Evolutionary conservation across 108 stramenopile species (phyloP), one percentile per base, ranked within the genome.

Genomic region (Nitzschia sp.): DNA sequence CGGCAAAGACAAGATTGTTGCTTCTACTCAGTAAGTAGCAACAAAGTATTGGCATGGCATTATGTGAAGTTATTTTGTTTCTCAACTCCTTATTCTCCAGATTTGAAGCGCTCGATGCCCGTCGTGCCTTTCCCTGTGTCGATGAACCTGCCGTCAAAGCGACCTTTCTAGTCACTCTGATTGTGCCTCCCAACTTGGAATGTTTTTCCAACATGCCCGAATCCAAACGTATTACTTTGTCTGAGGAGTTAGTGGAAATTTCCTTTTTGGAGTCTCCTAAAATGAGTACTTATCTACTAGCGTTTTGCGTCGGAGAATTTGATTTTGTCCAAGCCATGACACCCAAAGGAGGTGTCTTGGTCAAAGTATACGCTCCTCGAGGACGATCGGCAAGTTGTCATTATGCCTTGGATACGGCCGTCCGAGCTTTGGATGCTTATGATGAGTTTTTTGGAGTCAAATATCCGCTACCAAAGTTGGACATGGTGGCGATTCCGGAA

Each of bases 121-220:
- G 92, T 32, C 86, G 95, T 18, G 90, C 90, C 46, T 98, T 99
- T 74, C 97, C 97, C 30, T 98, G 98, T 75, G 94, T 96, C 82
- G 98, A 99, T 76, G 98, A 99, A 83, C 98, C 98, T 8, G 85
- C 89, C 28, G 85, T 89, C 53, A 99, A 99, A 82, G 96, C 97
- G 11, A 81, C 88, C 15, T 98, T 99, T 59, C 71, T 69, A 23
- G 75, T 98, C 24, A 90, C 97, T 0, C 68, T 97, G 63, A 75
- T 79, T 15, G 82, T 97, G 0, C 92, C 97, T 24, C 61, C 70
- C 45, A 65, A 88, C 23, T 73, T 97, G 59, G 85, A 90, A 30
- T 93, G 93, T 54, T 89, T 98, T 61, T 71, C 68, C 83, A 99
- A 99, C 84, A 99, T 97, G 96, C 98, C 98, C 33, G 97, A 97